Evolutionary conservation across 139 green algal genomes (phyloP), one percentile per base, ranked within the genome.

Genomic region (Ulvella scutata): DNA sequence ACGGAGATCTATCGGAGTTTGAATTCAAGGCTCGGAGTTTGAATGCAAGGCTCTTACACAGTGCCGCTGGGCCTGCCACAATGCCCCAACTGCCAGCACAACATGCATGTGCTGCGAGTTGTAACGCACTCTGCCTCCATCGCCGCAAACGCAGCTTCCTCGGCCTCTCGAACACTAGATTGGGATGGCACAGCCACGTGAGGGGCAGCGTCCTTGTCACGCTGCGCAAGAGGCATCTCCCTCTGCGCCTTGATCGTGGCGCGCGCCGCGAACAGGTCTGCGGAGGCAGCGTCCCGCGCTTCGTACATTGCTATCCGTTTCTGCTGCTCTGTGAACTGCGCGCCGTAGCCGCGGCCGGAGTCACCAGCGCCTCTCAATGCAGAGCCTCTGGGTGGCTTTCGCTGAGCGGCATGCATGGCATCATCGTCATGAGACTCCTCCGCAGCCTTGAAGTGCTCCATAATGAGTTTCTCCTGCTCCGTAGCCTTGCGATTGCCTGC

Each of bases 261-360:
- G 2, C 81, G 39, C 21, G 80, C 72, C 43, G 77, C 75, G 80
- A 92, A 95, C 4, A 89, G 89, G 21, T 80, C 76, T 17, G 87
- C 82, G 17, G 90, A 81, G 6, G 77, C 80, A 2, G 83, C 79
- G 38, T 94, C 88, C 43, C 82, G 83, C 0, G 88, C 89, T 3
- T 79, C 90, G 79, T 86, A 93, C 90, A 95, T 93, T 17, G 79
- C 74, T 0, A 85, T 37, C 3, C 78, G 76, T 1, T 10, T 72
- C 4, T 34, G 43, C 21, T 21, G 37, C 29, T 28, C 51, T 61
- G 17, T 33, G 43, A 44, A 3, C 39, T 44, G 28, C 72, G 4
- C 43, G 17, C 20, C 38, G 7, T 40, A 59, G 3, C 4, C 72
- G 62, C 72, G 77, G 74, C n/a, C 74, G 2, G 61, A 61, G 37